phyloP scores from a whole-genome alignment of 345 rosid species.

The Trapa bicornis region DNA sequence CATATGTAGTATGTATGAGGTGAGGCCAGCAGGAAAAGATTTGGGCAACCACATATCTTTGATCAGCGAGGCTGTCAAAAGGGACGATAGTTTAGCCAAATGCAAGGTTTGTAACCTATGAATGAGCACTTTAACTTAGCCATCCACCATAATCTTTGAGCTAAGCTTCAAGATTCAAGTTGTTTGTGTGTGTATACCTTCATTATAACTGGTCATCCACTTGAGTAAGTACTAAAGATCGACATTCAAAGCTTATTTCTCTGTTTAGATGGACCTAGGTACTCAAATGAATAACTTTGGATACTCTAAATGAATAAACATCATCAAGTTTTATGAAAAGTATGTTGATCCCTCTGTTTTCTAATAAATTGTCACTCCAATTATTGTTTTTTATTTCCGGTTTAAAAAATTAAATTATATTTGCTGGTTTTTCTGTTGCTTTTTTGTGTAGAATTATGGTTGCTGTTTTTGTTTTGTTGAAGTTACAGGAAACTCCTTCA shows the following conservation, averaged over 20 bases:
- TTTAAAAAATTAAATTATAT: neutral
- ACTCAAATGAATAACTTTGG: neutral
- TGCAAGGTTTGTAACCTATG: constrained; percentile 36
- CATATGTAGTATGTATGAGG: constrained; percentile 44
- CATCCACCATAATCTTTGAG: neutral
- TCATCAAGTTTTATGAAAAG: neutral
- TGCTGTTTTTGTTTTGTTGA: neutral
- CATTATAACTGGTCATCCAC: neutral
- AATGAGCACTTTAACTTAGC: neutral
- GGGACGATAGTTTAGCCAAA: constrained; percentile 38
- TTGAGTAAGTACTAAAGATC: neutral
- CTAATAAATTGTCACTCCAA: neutral
- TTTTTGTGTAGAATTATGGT: neutral
- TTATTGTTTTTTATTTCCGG: neutral
- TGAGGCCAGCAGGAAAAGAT: constrained; percentile 64
- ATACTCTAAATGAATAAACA: neutral
- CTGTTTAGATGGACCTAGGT: neutral
- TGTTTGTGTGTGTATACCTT: neutral
- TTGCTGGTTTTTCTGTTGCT: neutral
- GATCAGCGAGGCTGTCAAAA: constrained; percentile 48
- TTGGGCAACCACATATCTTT: constrained; percentile 53
- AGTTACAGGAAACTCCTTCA: neutral
- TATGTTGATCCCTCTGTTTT: neutral
- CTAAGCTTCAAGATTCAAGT: neutral
- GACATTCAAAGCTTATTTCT: neutral